phyloP scores from a whole-genome alignment of 176 grass and related monocot species.

The Phyllostachys edulis region DNA sequence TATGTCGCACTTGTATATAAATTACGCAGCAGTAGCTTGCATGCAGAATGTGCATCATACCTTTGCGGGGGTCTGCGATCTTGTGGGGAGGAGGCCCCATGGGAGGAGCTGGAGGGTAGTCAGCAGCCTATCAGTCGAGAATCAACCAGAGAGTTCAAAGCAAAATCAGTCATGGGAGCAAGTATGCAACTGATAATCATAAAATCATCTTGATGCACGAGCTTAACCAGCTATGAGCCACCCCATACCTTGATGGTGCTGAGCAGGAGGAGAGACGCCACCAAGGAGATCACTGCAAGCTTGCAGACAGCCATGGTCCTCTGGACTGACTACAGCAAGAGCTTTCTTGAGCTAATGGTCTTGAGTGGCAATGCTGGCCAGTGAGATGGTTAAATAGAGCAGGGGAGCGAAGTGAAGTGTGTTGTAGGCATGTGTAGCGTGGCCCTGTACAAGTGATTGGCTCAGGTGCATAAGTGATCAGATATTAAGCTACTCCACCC shows the following conservation, averaged over 20 bases:
- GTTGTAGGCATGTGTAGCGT: not conserved
- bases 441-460: not conserved
- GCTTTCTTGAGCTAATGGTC: conserved; percentile 15
- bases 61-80: conserved; percentile 66
- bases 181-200: not conserved
- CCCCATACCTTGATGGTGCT: conserved; percentile 39
- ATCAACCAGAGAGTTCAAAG: not conserved
- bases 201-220: not conserved
- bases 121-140: conserved; percentile 27
- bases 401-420: not conserved
- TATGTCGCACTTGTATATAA: not conserved
- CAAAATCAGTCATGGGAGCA: not conserved
- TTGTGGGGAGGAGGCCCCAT: conserved; percentile 52
- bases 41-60: conserved; percentile 14
- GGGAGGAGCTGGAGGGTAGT: conserved; percentile 35
- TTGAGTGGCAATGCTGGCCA: not conserved
- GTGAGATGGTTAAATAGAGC: conserved; percentile 40
- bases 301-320: conserved; percentile 51
- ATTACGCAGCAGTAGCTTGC: not conserved
- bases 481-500: no score
- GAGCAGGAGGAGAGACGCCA: conserved; percentile 52
- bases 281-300: conserved; percentile 26
- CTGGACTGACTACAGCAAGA: not conserved
- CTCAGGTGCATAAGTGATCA: no score
- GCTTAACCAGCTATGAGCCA: not conserved